Percentiles rank a stretch among this genome's conserved stretches.
Evolutionary conservation across 2,329 filamentous ascomycete genomes (phyloP).

Genomic region (Sporothrix variecibatus): DNA sequence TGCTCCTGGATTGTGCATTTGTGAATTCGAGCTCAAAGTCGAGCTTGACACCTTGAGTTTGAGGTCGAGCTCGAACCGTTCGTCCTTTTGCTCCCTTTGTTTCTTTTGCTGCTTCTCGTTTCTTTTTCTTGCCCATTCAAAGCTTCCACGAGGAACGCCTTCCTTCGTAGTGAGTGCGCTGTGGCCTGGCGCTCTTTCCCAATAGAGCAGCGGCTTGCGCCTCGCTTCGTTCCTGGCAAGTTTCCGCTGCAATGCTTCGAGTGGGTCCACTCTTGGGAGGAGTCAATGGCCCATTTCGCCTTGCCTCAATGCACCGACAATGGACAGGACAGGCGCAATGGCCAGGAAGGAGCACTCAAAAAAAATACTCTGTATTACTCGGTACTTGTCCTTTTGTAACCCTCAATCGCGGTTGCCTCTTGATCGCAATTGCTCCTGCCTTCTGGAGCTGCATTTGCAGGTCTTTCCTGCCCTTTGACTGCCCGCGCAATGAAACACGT

Average conservation of each 20-base stretch:
- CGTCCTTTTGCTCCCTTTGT: not conserved
- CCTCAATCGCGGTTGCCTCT: not conserved
- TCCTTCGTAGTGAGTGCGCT: not conserved
- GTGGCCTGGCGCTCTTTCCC: constrained; percentile 12
- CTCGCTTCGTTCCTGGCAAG: constrained; percentile 7
- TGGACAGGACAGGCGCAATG: constrained; percentile 15
- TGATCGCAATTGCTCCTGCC: not conserved
- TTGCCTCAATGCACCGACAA: constrained; percentile 9
- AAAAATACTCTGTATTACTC: not conserved
- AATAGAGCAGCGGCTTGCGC: not conserved
- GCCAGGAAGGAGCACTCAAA: not conserved
- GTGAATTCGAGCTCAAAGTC: not conserved
- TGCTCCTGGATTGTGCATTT: constrained; percentile 8
- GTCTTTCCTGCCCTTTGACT: not conserved
- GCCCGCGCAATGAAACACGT: constrained; percentile 21
- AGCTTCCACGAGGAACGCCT: not conserved
- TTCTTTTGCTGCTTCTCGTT: not conserved
- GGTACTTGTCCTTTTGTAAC: not conserved
- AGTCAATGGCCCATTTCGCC: constrained; percentile 15
- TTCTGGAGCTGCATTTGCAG: not conserved
- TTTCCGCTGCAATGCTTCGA: constrained; percentile 1
- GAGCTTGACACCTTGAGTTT: not conserved
- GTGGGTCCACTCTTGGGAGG: not conserved
- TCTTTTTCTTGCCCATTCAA: not conserved
- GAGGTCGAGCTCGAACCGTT: not conserved